Percentiles rank a stretch among this genome's conserved stretches.
Evolutionary conservation across 2,329 filamentous ascomycete species (phyloP).

Genomic region (Exophiala dermatitidis): DNA sequence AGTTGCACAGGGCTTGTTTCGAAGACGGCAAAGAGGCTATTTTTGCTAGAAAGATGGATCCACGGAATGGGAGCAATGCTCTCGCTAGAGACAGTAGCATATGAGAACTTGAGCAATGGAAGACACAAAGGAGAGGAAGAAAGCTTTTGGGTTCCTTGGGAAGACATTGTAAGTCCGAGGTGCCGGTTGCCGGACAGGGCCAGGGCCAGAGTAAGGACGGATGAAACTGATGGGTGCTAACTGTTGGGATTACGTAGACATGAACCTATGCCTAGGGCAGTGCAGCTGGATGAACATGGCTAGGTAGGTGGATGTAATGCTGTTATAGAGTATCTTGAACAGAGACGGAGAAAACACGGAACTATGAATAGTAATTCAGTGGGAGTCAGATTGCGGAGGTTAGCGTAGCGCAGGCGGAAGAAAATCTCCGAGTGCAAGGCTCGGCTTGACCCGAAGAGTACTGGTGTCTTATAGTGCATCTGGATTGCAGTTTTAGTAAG

Average conservation of each 20-base stretch:
- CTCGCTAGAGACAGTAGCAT: constrained; percentile 35
- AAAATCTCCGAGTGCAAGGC: not conserved
- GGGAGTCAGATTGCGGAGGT: not conserved
- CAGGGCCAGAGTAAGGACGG: no score
- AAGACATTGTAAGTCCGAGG: constrained; percentile 32
- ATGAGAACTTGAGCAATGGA: constrained; percentile 39
- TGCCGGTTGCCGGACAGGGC: not conserved
- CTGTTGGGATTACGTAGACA: no score
- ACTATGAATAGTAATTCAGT: not conserved
- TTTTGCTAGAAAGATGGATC: constrained; percentile 38
- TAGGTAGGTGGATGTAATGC: no score
- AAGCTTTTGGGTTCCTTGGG: constrained; percentile 41
- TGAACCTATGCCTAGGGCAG: no score
- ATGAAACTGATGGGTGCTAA: no score
- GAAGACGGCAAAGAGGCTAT: constrained; percentile 33
- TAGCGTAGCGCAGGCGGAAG: not conserved
- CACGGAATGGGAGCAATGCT: constrained; percentile 37
- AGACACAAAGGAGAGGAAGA: constrained; percentile 39
- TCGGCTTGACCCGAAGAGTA: not conserved
- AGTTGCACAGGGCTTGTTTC: constrained; percentile 28
- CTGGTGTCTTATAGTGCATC: not conserved
- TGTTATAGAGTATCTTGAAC: not conserved
- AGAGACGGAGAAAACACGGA: not conserved
- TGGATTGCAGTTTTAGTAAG: not conserved
- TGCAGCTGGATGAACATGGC: no score